phyloP scores from a whole-genome alignment of 208 protist species.

The Trypanosoma lewisi region DNA sequence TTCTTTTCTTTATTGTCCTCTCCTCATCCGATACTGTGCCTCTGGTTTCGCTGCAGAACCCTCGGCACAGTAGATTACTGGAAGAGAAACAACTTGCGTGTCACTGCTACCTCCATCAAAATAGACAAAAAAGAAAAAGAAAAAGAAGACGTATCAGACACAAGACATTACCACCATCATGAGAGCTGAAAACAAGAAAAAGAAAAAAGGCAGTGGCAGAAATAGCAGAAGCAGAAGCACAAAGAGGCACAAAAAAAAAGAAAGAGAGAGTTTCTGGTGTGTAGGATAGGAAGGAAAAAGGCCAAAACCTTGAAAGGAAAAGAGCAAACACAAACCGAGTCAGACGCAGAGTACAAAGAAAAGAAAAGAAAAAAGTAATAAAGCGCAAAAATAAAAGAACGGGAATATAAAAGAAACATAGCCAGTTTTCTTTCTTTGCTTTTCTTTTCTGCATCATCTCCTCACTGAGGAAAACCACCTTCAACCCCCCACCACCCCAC shows the following conservation, averaged over 20 bases:
- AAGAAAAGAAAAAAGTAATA: not conserved
- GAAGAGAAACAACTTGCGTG: no score
- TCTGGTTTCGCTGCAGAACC: no score
- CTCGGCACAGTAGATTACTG: no score
- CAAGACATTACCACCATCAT: not conserved
- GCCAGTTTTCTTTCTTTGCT: not conserved
- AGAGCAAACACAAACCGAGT: no score
- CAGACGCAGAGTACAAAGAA: not conserved
- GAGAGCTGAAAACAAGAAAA: conserved; percentile 12
- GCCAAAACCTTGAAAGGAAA: no score
- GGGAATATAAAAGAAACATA: not conserved
- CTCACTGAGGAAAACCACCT: not conserved
- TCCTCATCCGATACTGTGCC: no score
- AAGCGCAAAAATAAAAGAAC: not conserved
- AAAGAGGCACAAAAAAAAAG: not conserved
- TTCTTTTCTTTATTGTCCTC: no score
- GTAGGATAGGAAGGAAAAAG: no score
- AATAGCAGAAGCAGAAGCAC: conserved; percentile 1
- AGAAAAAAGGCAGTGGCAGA: conserved; percentile 17
- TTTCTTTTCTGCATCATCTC: not conserved
- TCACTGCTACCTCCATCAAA: not conserved
- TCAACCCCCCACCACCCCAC: not conserved
- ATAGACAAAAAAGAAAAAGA: not conserved
- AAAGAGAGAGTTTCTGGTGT: not conserved
- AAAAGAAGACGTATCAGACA: not conserved